Percentiles rank a stretch among this genome's conserved stretches.
These are phyloP conservation scores for Hyaloscypha variabilis DNA, from an alignment of 495 filamentous ascomycete genomes.

Conservation along the genomic window DNA sequence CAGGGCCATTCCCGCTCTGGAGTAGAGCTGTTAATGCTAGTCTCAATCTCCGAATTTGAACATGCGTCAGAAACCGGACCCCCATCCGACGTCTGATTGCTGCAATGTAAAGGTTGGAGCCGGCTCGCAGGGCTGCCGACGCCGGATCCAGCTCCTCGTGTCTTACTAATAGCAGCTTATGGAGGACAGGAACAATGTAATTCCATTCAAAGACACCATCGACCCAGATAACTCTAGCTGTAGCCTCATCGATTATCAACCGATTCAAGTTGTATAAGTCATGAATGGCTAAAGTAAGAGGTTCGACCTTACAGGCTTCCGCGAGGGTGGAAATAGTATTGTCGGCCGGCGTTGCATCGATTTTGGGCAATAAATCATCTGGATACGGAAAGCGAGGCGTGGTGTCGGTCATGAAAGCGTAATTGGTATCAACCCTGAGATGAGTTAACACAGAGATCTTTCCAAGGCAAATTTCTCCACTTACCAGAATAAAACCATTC, in stretches of 20 bases:
- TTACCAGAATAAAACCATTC: conserved; percentile 21
- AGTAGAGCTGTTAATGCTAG: background rate
- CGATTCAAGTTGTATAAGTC: conserved; percentile 9
- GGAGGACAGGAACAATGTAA: conserved; percentile 14
- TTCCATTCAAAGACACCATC: conserved; percentile 18
- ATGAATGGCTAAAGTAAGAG: background rate
- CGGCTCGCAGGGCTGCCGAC: background rate
- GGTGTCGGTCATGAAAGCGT: background rate
- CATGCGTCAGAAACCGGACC: conserved; percentile 3
- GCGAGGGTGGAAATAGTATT: background rate
- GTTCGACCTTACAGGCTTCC: conserved; percentile 1
- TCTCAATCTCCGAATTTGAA: conserved; percentile 13
- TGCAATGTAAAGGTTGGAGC: conserved; percentile 8
- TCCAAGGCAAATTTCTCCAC: background rate
- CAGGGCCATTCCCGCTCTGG: background rate
- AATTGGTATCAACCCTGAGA: conserved; percentile 12
- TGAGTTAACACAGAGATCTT: background rate
- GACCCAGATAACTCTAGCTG: conserved; percentile 1
- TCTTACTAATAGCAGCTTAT: conserved; percentile 10
- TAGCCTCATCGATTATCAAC: background rate
- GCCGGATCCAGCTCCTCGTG: background rate
- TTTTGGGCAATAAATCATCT: background rate
- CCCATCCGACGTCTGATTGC: conserved; percentile 8
- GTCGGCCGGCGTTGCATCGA: background rate
- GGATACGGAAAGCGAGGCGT: conserved; percentile 18